Evolutionary conservation across 2,329 filamentous ascomycete genomes (phyloP).

Genomic region (Didymella arachidicola): DNA sequence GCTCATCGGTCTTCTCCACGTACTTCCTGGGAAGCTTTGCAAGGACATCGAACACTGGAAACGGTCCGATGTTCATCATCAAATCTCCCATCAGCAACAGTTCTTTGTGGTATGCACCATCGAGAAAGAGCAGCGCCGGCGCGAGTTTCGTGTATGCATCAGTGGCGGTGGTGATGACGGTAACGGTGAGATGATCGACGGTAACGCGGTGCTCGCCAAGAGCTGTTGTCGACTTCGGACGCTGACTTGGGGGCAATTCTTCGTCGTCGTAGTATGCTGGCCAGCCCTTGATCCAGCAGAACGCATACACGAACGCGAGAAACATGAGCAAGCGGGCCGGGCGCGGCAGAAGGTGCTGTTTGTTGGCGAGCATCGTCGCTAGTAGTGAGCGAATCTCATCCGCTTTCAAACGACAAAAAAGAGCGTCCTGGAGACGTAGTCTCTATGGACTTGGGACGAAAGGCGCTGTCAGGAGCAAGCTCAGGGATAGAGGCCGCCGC

Average conservation of each 20-base stretch:
- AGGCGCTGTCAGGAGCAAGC: constrained; percentile 15
- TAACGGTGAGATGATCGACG: constrained; percentile 56
- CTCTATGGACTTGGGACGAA: not conserved
- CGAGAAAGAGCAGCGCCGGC: constrained; percentile 37
- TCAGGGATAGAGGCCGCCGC: constrained; percentile 14
- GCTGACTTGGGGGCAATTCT: constrained; percentile 35
- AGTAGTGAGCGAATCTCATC: constrained; percentile 21
- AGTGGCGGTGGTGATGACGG: constrained; percentile 65
- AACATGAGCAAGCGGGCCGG: constrained; percentile 33
- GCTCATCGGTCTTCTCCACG: constrained; percentile 41
- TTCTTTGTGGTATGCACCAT: constrained; percentile 44
- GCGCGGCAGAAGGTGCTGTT: constrained; percentile 32
- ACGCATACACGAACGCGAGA: constrained; percentile 34
- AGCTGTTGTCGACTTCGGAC: constrained; percentile 25
- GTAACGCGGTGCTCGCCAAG: constrained; percentile 31
- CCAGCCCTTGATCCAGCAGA: constrained; percentile 46
- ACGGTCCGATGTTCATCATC: constrained; percentile 44
- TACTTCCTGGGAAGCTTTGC: constrained; percentile 40
- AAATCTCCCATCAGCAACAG: constrained; percentile 52
- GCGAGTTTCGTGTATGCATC: constrained; percentile 64
- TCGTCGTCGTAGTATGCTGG: constrained; percentile 45
- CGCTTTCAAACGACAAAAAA: constrained; percentile 1
- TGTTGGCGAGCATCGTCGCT: constrained; percentile 37
- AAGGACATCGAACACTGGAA: constrained; percentile 51
- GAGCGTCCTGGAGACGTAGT: constrained; percentile 7